Conservation (phyloP, 805 yeast genomes). For the Lipomyces starkeyi region DNA sequence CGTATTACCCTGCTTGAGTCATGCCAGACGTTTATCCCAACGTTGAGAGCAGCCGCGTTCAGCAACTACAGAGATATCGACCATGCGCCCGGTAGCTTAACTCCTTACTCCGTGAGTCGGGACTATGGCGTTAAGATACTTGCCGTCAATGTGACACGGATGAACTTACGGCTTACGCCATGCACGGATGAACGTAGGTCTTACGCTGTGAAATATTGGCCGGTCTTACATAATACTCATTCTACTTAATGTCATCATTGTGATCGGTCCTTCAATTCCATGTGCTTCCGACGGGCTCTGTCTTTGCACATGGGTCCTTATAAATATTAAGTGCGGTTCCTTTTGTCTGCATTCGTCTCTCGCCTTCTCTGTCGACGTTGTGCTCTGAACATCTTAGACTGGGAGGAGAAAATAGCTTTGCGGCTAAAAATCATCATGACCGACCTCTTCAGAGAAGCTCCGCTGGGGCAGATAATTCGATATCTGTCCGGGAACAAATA, state of each 20-base stretch:
- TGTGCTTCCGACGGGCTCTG: conserved; percentile 2
- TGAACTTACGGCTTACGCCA: no score
- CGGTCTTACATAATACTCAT: no score
- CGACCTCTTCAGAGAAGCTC: conserved; percentile 18
- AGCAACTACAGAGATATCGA: no score
- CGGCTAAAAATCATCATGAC: background rate
- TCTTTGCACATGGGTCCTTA: background rate
- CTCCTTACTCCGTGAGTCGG: no score
- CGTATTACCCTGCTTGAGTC: no score
- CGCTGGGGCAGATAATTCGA: conserved; percentile 16
- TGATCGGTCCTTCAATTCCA: background rate
- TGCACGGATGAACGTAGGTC: no score
- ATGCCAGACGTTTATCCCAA: no score
- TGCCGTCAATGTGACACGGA: no score
- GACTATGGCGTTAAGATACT: no score
- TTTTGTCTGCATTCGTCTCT: background rate
- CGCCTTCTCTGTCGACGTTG: background rate
- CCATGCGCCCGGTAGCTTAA: no score
- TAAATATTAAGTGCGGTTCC: background rate
- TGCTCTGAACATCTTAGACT: background rate
- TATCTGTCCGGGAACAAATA: background rate
- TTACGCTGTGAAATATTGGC: no score
- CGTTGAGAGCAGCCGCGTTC: no score
- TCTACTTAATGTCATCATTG: background rate
- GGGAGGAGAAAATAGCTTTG: background rate